These are phyloP conservation scores for Phyllosticta paracitricarpa DNA, from an alignment of 2,329 filamentous ascomycete species.

Conservation along the genomic window DNA sequence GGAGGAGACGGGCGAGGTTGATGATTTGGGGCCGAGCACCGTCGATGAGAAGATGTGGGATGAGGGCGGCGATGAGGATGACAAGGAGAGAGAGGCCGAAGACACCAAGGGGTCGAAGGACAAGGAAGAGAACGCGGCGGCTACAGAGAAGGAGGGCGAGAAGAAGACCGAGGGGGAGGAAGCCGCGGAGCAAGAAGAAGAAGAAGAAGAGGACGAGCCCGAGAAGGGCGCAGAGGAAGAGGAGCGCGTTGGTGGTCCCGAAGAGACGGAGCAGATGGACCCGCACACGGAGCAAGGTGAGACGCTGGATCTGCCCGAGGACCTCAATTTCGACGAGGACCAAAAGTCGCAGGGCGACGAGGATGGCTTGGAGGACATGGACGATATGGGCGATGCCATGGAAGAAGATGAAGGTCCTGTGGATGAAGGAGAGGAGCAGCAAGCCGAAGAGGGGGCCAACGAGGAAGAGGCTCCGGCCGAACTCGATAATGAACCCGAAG, in stretches of 20 bases:
- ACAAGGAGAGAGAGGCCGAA: slow-evolving; percentile 66
- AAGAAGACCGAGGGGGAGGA: slow-evolving; percentile 57
- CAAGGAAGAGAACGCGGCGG: slow-evolving; percentile 35
- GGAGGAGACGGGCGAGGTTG: slow-evolving; percentile 81
- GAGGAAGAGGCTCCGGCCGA: slow-evolving; percentile 21
- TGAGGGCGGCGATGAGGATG: slow-evolving; percentile 61
- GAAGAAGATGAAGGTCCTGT: slow-evolving; percentile 32
- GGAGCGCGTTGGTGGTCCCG: slow-evolving; percentile 51
- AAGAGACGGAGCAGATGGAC: slow-evolving; percentile 57
- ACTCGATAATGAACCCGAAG: slow-evolving; percentile 24
- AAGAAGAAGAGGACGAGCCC: slow-evolving; percentile 41
- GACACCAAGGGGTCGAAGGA: slow-evolving; percentile 40
- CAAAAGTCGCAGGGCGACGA: slow-evolving; percentile 37
- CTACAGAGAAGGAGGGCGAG: slow-evolving; percentile 37
- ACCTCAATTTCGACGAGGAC: slow-evolving; percentile 71
- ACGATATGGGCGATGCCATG: slow-evolving; percentile 31
- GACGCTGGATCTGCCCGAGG: slow-evolving; percentile 73
- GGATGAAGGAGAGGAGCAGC: slow-evolving; percentile 27
- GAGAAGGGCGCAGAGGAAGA: slow-evolving; percentile 50
- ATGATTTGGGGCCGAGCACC: slow-evolving; percentile 78
- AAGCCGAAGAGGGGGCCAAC: slow-evolving; percentile 25
- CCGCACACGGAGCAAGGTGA: slow-evolving; percentile 75
- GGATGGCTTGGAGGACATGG: slow-evolving; percentile 40
- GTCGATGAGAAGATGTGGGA: slow-evolving; percentile 99
- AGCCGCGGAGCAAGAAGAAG: slow-evolving; percentile 43